Evolutionary conservation across 2,329 filamentous ascomycete species (phyloP).

Genomic region (Teratosphaeria nubilosa): DNA sequence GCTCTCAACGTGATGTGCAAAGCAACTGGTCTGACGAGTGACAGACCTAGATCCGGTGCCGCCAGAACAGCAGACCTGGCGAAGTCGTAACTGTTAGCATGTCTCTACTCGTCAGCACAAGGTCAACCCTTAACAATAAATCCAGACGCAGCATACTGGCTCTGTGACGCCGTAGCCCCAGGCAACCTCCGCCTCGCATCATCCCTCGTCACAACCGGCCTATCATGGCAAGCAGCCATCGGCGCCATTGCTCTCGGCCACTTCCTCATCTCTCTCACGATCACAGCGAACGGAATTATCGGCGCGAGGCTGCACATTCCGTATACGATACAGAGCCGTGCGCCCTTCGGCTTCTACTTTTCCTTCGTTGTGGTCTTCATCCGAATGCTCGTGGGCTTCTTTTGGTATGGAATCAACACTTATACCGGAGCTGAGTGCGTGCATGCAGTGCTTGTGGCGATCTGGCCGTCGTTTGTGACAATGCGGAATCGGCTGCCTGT

Average conservation of each 20-base stretch:
- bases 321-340: slow-evolving; percentile 18
- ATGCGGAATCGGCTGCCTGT: slow-evolving; percentile 9
- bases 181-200: slow-evolving; percentile 13
- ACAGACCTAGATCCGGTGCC: slow-evolving; percentile 9
- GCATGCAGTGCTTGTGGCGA: slow-evolving; percentile 17
- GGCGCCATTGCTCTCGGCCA: slow-evolving; percentile 13
- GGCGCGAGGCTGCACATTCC: slow-evolving; percentile 21
- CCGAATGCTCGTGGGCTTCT: slow-evolving; percentile 25
- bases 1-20: too few species aligned
- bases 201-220: slow-evolving; percentile 12
- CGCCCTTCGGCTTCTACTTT: slow-evolving; percentile 21
- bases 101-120: background rate
- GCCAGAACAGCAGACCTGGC: slow-evolving; percentile 8
- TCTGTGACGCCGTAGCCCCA: slow-evolving; percentile 14
- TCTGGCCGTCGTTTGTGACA: slow-evolving; percentile 12
- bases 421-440: slow-evolving; percentile 23
- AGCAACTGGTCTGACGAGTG: background rate
- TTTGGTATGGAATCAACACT: slow-evolving; percentile 26
- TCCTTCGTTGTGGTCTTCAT: slow-evolving; percentile 16
- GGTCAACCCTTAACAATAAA: background rate
- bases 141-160: slow-evolving; percentile 14
- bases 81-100: slow-evolving; percentile 9
- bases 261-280: slow-evolving; percentile 10
- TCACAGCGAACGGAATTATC: slow-evolving; percentile 12
- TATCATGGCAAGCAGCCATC: slow-evolving; percentile 12